These are phyloP conservation scores for Rhynchosporium graminicola DNA, from an alignment of 2,329 filamentous ascomycete genomes.

Conservation along the genomic window DNA sequence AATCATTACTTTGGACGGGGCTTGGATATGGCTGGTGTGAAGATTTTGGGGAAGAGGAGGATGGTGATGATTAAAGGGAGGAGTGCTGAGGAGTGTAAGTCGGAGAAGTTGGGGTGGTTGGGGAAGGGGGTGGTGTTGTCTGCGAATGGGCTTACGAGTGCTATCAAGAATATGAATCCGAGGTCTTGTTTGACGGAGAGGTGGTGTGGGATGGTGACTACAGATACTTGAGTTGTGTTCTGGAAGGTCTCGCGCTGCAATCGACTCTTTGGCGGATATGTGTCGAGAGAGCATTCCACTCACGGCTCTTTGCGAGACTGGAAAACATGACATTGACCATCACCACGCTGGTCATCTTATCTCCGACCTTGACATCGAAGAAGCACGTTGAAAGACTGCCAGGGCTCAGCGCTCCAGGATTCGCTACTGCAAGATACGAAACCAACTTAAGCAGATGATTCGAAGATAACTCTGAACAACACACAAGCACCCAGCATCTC, in stretches of 20 bases:
- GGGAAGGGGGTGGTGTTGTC: constrained; percentile 2
- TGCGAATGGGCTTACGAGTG: background rate
- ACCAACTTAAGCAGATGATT: too few species aligned
- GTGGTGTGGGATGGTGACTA: background rate
- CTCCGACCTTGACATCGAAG: too few species aligned
- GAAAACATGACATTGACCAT: too few species aligned
- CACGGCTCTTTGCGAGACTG: too few species aligned
- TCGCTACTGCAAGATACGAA: too few species aligned
- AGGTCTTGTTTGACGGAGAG: background rate
- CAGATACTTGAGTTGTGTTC: background rate
- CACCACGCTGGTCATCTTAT: too few species aligned
- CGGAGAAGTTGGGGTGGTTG: background rate
- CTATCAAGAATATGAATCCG: too few species aligned
- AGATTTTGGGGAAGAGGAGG: background rate
- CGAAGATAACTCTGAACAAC: too few species aligned
- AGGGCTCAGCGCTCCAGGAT: too few species aligned
- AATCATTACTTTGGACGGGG: constrained; percentile 20
- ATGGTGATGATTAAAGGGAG: constrained; percentile 1
- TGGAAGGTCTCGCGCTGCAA: background rate
- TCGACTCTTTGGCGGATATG: background rate
- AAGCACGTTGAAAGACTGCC: too few species aligned
- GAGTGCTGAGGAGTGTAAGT: background rate
- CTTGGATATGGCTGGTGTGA: background rate
- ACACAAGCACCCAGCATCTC: too few species aligned
- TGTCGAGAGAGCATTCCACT: background rate